Evolutionary conservation across 345 rosid genomes (phyloP), one percentile per base, ranked within the genome.

Genomic region (Gossypium sturtianum): DNA sequence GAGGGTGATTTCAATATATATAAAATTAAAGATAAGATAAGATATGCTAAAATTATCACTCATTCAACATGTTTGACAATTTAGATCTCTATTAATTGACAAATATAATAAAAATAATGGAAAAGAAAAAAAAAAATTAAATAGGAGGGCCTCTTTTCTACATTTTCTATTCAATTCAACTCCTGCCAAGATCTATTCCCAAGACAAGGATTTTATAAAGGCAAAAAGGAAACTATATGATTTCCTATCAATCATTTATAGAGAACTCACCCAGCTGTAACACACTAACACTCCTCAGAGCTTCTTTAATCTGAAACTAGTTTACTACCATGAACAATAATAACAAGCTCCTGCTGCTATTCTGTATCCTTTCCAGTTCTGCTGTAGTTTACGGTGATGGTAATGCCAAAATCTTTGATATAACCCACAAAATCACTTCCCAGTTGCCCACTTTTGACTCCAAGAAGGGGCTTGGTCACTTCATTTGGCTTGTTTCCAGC

Each of bases 321-420:
- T 66, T 22, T 54, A 58, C 9, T 22, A 22, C 61, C 41, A 48
- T 48, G 72, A 48, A 25, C 8, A 49, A 69, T n/a, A 22, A 19
- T 3, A 12, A 44, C 45, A 66, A 2, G 13, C 71, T 22, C 13
- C 43, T 16, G 72, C 57, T 51, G 59, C 45, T 51, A 9, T 1
- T 67, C 25, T 47, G 15, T 69, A 27, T 25, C 25, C 22, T 69
- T 7, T 25, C 59, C 20, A 4, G 10, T 69, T 20, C 72, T 3
- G 45, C 59, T 3, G 43, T 27, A 9, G 72, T 19, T 49, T 9
- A 82, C 51, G 76, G 74, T 0, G 63, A 76, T 58, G 80, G 75
- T 0, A 72, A 77, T 53, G 85, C 81, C 4, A 20, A 48, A 72
- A 84, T 89, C 61, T 74, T 78, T 49, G 93, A 89, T 25, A 81